Conservation (phyloP, 345 rosid species). For the Durio zibethinus region DNA sequence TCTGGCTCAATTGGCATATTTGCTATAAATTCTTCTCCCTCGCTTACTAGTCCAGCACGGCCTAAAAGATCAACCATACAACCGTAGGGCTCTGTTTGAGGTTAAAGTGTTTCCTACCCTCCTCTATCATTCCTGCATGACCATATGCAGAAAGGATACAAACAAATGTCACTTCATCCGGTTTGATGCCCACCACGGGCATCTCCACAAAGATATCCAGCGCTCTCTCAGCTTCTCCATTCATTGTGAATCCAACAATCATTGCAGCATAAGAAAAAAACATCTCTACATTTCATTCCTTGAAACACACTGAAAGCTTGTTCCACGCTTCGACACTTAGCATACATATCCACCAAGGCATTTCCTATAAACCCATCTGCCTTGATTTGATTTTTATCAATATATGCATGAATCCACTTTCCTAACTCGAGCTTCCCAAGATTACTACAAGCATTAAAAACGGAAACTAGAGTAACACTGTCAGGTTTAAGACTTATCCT, state of each 20-base stretch:
- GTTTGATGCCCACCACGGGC: conserved; percentile 34
- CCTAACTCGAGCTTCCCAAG: conserved; percentile 48
- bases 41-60: conserved; percentile 43
- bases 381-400: conserved; percentile 33
- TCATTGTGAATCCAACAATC: conserved; percentile 48
- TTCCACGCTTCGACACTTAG: conserved; percentile 50
- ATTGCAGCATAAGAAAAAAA: conserved; percentile 52
- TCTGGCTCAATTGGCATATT: conserved; percentile 48
- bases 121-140: conserved; percentile 48
- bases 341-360: conserved; percentile 56
- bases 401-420: conserved; percentile 45
- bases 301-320: conserved; percentile 37
- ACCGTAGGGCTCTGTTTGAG: conserved; percentile 51
- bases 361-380: conserved; percentile 46
- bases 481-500: conserved; percentile 33
- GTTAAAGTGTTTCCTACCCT: conserved; percentile 47
- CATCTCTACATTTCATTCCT: conserved; percentile 38
- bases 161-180: conserved; percentile 49
- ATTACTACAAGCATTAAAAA: conserved; percentile 47
- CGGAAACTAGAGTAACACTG: conserved; percentile 36
- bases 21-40: conserved; percentile 39
- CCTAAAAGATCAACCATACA: conserved; percentile 62
- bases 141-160: conserved; percentile 53
- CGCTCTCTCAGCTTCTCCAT: conserved; percentile 42
- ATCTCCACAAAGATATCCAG: conserved; percentile 43